Base-by-base conservation (phyloP, 2,329 filamentous ascomycete species). In the Phoma sp. region DNA sequence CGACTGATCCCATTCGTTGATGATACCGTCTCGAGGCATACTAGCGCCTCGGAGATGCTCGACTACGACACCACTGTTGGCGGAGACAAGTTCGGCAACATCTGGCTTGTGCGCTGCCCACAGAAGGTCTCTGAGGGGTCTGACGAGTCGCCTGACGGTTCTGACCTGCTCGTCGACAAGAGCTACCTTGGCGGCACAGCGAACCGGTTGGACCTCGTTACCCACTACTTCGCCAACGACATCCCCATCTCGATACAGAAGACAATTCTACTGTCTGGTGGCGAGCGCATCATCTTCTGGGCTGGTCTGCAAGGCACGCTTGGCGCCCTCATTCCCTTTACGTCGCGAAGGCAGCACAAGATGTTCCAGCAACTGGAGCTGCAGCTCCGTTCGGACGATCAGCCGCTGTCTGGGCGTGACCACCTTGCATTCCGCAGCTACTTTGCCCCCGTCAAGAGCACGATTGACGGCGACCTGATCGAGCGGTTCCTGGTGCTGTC, bases 31-130 rank as follows among this genome's bases (percentile, higher is more conserved):
- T 84, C 92, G 45, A 87, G 95, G 29, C 98, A 93, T 91, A 96
- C 92, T 1, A 96, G 92, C 0, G 90, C 90, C 64, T 89, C 90
- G 0, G 85, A 92, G 2, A 96, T 99, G 92, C 88, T 98, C 2
- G 95, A 99, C 77, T 99, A 99, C 75, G 95, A 99, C 74, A 96
- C 95, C 1, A 87, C 91, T 22, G 93, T 92, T 2, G 95, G 94
- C 32, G 94, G 94, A 32, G 95, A 99, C 79, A 98, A 97, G 73
- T 99, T 99, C 63, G 96, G 95, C 57, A 99, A 99, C 68, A 78
- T 99, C 15, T 99, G 92, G 88, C 85, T 99, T 39, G 83, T 99
- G 27, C 89, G 95, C 43, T 95, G 91, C 68, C 92, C 94, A 0
- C 81, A 88, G 57, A 95, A 96, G 74, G 88, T 89, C 7, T 96